Percentiles rank a stretch among this genome's conserved stretches.
These are phyloP conservation scores for Aureobasidium sp. DNA, from an alignment of 2,329 filamentous ascomycete species.

Conservation along the genomic window DNA sequence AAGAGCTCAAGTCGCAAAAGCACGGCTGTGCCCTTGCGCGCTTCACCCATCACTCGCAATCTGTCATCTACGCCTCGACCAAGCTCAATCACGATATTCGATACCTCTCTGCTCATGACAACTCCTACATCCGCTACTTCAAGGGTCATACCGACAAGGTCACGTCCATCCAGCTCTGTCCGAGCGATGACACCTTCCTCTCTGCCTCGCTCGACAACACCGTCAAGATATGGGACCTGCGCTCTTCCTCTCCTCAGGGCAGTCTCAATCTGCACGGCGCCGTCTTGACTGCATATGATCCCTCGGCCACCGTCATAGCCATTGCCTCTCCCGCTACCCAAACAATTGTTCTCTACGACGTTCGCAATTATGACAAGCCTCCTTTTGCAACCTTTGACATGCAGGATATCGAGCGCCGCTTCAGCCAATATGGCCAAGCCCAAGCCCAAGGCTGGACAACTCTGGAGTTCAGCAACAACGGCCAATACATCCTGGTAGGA, in stretches of 20 bases:
- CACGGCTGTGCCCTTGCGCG: conserved; percentile 91
- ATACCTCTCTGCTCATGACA: conserved; percentile 88
- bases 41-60: conserved; percentile 86
- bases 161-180: conserved; percentile 76
- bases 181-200: conserved; percentile 82
- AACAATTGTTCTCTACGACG: conserved; percentile 80
- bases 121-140: conserved; percentile 94
- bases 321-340: conserved; percentile 76
- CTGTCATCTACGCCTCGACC: conserved; percentile 91
- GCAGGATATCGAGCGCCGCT: conserved; percentile 53
- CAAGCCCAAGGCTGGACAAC: conserved; percentile 66
- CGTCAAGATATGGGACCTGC: conserved; percentile 82
- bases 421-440: conserved; percentile 43
- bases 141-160: conserved; percentile 81
- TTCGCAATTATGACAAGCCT: conserved; percentile 85
- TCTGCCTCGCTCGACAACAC: conserved; percentile 89
- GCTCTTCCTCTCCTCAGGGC: conserved; percentile 71
- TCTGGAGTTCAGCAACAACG: conserved; percentile 93
- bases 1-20: conserved; percentile 88
- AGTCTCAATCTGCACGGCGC: conserved; percentile 73
- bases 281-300: conserved; percentile 82
- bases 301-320: conserved; percentile 85
- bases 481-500: conserved; percentile 75
- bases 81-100: conserved; percentile 87
- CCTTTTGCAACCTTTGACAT: conserved; percentile 86